Evolutionary conservation across 176 grass and related monocot species (phyloP).

Genomic region (Saccharum officinarum): DNA sequence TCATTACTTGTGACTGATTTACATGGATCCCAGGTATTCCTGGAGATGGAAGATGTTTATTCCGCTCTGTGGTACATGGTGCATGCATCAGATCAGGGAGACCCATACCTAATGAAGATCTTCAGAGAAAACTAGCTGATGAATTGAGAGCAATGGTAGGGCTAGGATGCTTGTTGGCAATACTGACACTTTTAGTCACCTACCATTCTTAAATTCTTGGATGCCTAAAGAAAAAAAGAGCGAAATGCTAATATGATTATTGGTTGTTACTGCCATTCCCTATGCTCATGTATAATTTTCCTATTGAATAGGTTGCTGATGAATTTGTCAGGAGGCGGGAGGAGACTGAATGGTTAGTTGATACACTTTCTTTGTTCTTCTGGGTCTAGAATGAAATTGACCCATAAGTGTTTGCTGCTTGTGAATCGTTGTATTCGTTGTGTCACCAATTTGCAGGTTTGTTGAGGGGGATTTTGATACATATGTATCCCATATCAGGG

Average conservation of each 20-base stretch:
- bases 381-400: not conserved
- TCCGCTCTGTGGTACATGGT: slow-evolving; percentile 82
- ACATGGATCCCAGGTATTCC: slow-evolving; percentile 65
- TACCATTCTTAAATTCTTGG: not conserved
- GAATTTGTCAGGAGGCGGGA: slow-evolving; percentile 78
- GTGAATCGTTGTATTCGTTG: not conserved
- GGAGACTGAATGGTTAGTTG: slow-evolving; percentile 84
- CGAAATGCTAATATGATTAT: not conserved
- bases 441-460: slow-evolving; percentile 50
- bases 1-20: slow-evolving; percentile 15
- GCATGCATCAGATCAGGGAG: slow-evolving; percentile 56
- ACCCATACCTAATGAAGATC: slow-evolving; percentile 55
- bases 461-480: slow-evolving; percentile 86
- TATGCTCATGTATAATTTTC: slow-evolving; percentile 1
- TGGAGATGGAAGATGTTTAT: slow-evolving; percentile 88
- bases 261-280: not conserved
- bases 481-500: slow-evolving; percentile 78
- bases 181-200: not conserved
- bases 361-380: slow-evolving; percentile 8
- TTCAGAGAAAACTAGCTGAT: slow-evolving; percentile 87
- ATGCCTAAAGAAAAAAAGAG: not conserved
- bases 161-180: not conserved
- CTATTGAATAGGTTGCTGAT: slow-evolving; percentile 62
- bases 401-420: not conserved
- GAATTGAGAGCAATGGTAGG: slow-evolving; percentile 74